Conservation (phyloP, 2,329 filamentous ascomycete genomes). For the Diplodia seriata region DNA sequence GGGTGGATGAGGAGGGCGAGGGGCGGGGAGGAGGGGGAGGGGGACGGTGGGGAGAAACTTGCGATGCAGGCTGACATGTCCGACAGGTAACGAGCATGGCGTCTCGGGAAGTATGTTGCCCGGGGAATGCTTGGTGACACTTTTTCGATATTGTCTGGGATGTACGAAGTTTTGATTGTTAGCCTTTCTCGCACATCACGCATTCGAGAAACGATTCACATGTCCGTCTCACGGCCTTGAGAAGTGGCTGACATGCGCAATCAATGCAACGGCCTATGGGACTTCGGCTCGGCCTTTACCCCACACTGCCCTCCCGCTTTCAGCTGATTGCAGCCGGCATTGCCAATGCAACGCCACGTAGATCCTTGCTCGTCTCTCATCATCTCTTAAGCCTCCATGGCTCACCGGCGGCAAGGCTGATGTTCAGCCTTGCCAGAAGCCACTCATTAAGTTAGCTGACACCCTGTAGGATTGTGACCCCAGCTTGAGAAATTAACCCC, state of each 20-base stretch:
- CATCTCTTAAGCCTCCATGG: neutral
- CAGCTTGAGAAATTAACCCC: neutral
- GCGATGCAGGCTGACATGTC: neutral
- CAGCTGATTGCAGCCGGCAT: neutral
- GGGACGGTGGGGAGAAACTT: neutral
- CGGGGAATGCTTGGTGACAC: neutral
- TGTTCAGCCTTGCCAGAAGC: neutral
- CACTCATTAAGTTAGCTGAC: neutral
- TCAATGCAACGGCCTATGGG: neutral
- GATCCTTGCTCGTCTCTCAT: neutral
- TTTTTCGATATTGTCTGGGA: neutral
- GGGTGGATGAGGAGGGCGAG: neutral
- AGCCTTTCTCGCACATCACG: neutral
- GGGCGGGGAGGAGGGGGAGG: neutral
- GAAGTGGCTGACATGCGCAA: neutral
- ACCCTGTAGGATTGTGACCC: neutral
- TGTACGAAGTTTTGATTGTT: neutral
- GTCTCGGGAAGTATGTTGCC: neutral
- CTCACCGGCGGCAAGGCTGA: neutral
- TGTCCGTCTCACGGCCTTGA: neutral
- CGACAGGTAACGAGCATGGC: neutral
- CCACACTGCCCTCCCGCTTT: neutral
- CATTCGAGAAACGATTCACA: neutral
- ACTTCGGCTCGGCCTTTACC: neutral
- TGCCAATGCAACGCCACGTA: conserved; percentile 1